phyloP scores from a whole-genome alignment of 208 protist species.

The Leishmania mexicana region DNA sequence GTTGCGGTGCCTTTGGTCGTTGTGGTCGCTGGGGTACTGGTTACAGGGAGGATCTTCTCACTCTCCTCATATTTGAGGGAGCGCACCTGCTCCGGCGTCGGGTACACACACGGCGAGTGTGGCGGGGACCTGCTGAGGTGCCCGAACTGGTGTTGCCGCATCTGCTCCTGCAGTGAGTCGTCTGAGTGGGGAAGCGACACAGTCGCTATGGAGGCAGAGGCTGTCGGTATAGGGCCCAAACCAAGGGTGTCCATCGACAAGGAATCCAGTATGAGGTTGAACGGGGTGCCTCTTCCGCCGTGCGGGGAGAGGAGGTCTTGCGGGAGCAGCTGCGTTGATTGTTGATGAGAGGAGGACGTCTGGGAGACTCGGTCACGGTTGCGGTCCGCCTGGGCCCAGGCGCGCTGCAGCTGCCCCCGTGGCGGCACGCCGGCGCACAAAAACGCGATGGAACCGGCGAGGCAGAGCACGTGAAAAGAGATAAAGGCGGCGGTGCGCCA shows the following conservation, averaged over 20 bases:
- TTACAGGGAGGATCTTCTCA: background rate
- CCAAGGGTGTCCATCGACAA: constrained; percentile 12
- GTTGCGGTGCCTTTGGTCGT: background rate
- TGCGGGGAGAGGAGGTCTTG: constrained; percentile 17
- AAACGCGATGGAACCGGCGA: constrained; percentile 50
- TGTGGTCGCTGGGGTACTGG: background rate
- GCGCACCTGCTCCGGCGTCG: constrained; percentile 26
- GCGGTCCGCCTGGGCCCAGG: constrained; percentile 62
- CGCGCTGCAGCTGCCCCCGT: constrained; percentile 50
- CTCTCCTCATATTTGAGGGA: constrained; percentile 18
- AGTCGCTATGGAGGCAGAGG: background rate
- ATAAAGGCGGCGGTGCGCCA: constrained; percentile 41
- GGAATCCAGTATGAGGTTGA: constrained; percentile 19
- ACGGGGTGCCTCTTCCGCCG: constrained; percentile 1
- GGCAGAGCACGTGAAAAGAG: constrained; percentile 41
- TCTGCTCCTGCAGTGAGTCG: background rate
- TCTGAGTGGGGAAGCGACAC: constrained; percentile 5
- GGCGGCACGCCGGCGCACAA: constrained; percentile 48
- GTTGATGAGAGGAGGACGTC: constrained; percentile 21
- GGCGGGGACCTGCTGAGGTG: background rate
- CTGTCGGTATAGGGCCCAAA: background rate
- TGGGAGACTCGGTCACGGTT: constrained; percentile 36
- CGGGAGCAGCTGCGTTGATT: constrained; percentile 27
- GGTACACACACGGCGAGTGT: constrained; percentile 17
- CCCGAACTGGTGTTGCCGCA: background rate